A percentile compares a stretch with the other conserved stretches of the same genome.
Conservation (phyloP, 2,329 filamentous ascomycete genomes). For the Lasiodiplodia gonubiensis region DNA sequence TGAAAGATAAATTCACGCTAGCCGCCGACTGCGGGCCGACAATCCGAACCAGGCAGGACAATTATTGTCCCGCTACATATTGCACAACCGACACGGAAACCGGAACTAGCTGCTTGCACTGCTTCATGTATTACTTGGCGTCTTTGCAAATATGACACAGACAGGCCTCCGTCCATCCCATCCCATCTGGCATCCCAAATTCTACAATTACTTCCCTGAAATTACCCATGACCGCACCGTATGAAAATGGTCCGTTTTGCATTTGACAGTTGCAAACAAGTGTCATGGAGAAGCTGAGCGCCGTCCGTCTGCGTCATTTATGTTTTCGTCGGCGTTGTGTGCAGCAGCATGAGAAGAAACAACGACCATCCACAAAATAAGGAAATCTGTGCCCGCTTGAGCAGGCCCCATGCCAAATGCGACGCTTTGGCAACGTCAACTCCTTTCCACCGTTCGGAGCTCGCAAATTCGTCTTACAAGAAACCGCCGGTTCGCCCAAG, state of each 20-base stretch:
- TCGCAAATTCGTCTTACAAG: not conserved
- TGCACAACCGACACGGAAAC: not conserved
- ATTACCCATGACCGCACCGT: conserved; percentile 9
- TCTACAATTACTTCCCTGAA: not conserved
- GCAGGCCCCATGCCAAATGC: not conserved
- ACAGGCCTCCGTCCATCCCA: not conserved
- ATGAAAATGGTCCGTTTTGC: conserved; percentile 4
- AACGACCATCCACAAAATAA: conserved; percentile 8
- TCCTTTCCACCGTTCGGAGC: not conserved
- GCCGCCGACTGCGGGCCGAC: too few relatives aligned
- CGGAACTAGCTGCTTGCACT: not conserved
- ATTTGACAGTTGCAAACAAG: not conserved
- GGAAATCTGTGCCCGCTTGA: conserved; percentile 1
- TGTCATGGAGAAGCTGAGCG: not conserved
- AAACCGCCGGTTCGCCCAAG: not conserved
- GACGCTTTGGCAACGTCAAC: conserved; percentile 5
- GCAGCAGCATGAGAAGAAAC: conserved; percentile 14
- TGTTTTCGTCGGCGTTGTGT: conserved; percentile 17
- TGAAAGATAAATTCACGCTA: too few relatives aligned
- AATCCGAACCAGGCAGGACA: too few relatives aligned
- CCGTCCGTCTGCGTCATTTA: conserved; percentile 12
- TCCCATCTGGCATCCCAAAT: not conserved
- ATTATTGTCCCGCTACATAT: too few relatives aligned
- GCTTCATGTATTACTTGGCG: conserved; percentile 17
- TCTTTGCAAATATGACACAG: conserved; percentile 1